phyloP scores from a whole-genome alignment of 2,329 filamentous ascomycete genomes.

The Thielaviopsis populi region DNA sequence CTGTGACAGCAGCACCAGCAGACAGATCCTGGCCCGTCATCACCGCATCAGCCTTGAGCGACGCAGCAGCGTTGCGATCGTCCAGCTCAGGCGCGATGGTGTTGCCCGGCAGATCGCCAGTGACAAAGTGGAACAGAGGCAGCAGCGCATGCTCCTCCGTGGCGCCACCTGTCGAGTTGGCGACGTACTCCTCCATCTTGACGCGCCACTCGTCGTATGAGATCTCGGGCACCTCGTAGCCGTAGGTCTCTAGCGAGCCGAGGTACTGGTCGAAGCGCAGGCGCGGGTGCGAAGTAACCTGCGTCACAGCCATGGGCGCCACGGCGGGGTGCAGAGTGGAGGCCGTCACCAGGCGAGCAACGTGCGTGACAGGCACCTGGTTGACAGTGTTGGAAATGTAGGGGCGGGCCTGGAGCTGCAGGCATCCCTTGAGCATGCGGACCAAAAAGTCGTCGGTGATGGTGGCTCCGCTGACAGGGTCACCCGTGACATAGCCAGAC shows the following conservation, averaged over 20 bases:
- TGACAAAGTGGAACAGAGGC: conserved; percentile 60
- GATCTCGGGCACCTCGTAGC: conserved; percentile 53
- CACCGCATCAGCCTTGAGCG: conserved; percentile 39
- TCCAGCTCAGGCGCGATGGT: conserved; percentile 58
- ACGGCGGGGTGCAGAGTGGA: conserved; percentile 48
- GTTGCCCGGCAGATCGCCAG: conserved; percentile 48
- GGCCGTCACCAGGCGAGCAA: conserved; percentile 65
- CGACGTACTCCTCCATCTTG: conserved; percentile 26
- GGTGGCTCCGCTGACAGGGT: conserved; percentile 51
- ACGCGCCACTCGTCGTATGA: conserved; percentile 54
- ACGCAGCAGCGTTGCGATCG: conserved; percentile 40
- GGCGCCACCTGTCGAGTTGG: conserved; percentile 20
- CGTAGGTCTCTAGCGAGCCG: conserved; percentile 53
- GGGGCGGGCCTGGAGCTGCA: conserved; percentile 61
- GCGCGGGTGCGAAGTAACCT: conserved; percentile 67
- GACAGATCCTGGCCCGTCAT: conserved; percentile 34
- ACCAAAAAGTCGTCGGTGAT: conserved; percentile 86
- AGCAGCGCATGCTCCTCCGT: conserved; percentile 27
- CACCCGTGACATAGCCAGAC: conserved; percentile 72
- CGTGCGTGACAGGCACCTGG: conserved; percentile 73
- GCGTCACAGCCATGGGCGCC: conserved; percentile 38
- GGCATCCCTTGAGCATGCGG: conserved; percentile 71
- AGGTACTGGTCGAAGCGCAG: conserved; percentile 66
- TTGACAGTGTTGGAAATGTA: conserved; percentile 79
- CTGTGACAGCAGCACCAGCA: conserved; percentile 38